phyloP scores from a whole-genome alignment of 805 yeast genomes.

The Kodamaea sagamina region DNA sequence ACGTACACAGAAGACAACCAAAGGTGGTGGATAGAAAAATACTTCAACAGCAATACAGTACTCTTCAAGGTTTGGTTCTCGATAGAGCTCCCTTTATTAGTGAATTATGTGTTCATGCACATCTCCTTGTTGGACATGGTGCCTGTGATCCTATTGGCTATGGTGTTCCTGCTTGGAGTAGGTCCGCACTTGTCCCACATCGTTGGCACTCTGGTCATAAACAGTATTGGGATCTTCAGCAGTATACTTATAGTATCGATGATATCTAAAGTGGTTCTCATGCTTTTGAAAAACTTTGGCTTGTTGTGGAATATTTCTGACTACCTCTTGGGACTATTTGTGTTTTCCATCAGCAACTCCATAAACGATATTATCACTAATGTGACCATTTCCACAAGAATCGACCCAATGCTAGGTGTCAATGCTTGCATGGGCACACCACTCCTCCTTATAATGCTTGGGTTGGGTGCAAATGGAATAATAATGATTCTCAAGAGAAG shows the following conservation, averaged over 20 bases:
- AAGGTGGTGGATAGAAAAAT: conserved; percentile 8
- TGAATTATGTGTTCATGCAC: conserved; percentile 21
- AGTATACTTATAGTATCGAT: conserved; percentile 31
- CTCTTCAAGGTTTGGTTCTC: conserved; percentile 20
- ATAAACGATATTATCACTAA: conserved; percentile 56
- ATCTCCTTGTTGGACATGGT: conserved; percentile 13
- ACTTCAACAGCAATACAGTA: conserved; percentile 7
- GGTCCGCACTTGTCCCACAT: conserved; percentile 5
- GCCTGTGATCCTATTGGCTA: conserved; percentile 10
- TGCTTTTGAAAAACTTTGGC: conserved; percentile 46
- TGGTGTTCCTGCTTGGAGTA: conserved; percentile 7
- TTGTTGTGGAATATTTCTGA: conserved; percentile 46
- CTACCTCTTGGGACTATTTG: conserved; percentile 49
- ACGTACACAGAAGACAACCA: conserved; percentile 8
- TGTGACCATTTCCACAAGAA: conserved; percentile 44
- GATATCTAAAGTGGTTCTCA: conserved; percentile 27
- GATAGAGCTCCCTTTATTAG: conserved; percentile 20
- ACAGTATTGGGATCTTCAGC: conserved; percentile 23
- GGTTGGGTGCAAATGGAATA: conserved; percentile 50
- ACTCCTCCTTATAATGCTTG: conserved; percentile 47
- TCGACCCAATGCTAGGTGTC: conserved; percentile 42
- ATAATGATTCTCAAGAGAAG: conserved; percentile 5
- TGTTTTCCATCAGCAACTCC: conserved; percentile 53
- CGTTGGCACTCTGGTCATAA: conserved; percentile 10
- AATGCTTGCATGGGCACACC: conserved; percentile 60